A percentile compares a stretch with the other conserved stretches of the same genome.
Evolutionary conservation across 164 flowering plant species (phyloP).

Genomic region (Amborella trichopoda): DNA sequence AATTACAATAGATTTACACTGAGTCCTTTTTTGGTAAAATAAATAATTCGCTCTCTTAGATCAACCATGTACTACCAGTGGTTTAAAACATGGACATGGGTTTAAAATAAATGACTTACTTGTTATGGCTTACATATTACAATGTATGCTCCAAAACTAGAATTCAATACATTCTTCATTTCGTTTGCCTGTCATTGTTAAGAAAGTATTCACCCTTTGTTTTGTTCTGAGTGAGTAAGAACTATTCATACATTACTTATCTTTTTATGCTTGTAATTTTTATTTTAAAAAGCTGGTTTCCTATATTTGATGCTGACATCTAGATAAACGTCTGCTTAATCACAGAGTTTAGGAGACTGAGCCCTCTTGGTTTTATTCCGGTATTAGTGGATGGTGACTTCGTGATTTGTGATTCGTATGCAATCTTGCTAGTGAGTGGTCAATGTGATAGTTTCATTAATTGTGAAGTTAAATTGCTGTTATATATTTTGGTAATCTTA

Average conservation of each 20-base stretch:
- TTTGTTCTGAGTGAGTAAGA: not conserved
- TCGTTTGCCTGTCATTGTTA: not conserved
- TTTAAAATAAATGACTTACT: too few relatives aligned
- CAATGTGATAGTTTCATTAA: too few relatives aligned
- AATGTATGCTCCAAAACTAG: too few relatives aligned
- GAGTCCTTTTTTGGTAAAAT: too few relatives aligned
- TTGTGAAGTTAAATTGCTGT: too few relatives aligned
- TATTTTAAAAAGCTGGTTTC: not conserved
- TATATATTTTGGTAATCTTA: too few relatives aligned
- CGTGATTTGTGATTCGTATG: slow-evolving; percentile 69
- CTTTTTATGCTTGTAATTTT: not conserved
- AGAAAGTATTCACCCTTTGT: not conserved
- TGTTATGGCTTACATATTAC: too few relatives aligned
- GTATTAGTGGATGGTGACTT: slow-evolving; percentile 61
- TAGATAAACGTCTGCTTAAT: not conserved
- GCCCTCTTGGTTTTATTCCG: slow-evolving; percentile 74
- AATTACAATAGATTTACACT: too few relatives aligned
- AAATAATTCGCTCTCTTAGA: too few relatives aligned
- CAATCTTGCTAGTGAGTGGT: slow-evolving; percentile 61
- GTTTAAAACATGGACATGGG: too few relatives aligned
- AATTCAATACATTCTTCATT: not conserved
- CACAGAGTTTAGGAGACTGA: slow-evolving; percentile 58
- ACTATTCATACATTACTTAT: not conserved
- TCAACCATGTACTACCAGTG: too few relatives aligned
- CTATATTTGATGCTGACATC: not conserved